Evolutionary conservation across 192 early-diverging fungal species (phyloP), one percentile per base, ranked within the genome.

Genomic region (Lunasporangiospora selenospora): DNA sequence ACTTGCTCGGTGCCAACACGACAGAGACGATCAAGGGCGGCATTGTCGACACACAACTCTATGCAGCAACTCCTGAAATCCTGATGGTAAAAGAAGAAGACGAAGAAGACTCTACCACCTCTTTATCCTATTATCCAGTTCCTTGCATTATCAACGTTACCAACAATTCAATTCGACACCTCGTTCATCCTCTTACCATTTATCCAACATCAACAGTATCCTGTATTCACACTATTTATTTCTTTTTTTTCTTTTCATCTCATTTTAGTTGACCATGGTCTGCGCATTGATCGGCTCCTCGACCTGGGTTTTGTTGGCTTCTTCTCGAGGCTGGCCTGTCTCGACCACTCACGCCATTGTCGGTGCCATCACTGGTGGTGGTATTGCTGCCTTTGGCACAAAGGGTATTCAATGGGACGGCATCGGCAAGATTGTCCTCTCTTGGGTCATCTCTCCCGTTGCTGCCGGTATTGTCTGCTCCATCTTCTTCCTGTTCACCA

Each of bases 261-360:
- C 90, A 21, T 63, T 88, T 37, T 83, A 83, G 24, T 52, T 88
- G 50, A 89, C 79, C 15, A 95, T 94, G 87, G 79, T 90, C 45
- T 94, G 92, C 49, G 92, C 93, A 19, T 75, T 94, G 18, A 62
- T 87, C 50, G 92, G 87, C 33, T 91, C 92, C 11, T 86, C 93
- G 7, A 51, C 62, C 8, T 94, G 92, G 92, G 89, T 94, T 26
- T 66, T 93, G 24, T 73, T 82, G 54, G 90, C 92, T 9, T 85
- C 89, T 24, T 82, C 76, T 41, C 61, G 75, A 15, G 93, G 92
- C 9, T 75, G 77, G 59, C 92, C 93, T 13, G 92, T 94, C 12
- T 89, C 86, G 47, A 92, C 92, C 21, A 93, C 93, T 10, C 92
- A 94, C 69, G 84, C 89, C 44, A 90, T 94, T 67, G 87, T 94